phyloP scores from a whole-genome alignment of 2,329 filamentous ascomycete species.

The Botryotinia convoluta region DNA sequence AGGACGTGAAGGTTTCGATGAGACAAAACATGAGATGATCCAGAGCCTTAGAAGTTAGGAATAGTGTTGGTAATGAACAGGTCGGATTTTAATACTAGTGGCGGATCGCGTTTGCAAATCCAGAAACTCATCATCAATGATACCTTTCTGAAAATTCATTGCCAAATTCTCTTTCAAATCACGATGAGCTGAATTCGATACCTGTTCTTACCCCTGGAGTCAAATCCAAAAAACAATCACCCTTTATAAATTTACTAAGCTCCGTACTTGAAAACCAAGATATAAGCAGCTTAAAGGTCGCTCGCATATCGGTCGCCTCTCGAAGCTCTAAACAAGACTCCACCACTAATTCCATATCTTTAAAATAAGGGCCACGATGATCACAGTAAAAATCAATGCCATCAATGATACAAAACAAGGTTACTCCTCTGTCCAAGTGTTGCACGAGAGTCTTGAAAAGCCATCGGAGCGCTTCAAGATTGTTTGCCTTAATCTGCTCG shows the following conservation, averaged over 20 bases:
- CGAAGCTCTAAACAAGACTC: neutral
- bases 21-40: neutral
- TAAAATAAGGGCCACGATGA: neutral
- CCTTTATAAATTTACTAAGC: neutral
- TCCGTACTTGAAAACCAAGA: neutral
- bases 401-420: neutral
- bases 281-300: neutral
- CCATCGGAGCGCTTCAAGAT: neutral
- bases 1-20: neutral
- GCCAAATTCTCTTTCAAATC: neutral
- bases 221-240: neutral
- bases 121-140: neutral
- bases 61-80: neutral
- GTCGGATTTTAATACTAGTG: neutral
- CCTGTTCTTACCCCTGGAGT: neutral
- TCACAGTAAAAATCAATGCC: neutral
- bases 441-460: neutral
- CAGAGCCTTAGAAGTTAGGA: neutral
- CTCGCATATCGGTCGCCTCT: neutral
- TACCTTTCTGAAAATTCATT: neutral
- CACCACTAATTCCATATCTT: neutral
- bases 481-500: neutral
- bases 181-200: neutral
- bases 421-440: neutral
- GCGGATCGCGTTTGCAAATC: neutral